These are phyloP conservation scores for Aspergillus steynii DNA, from an alignment of 495 filamentous ascomycete species.

Conservation along the genomic window DNA sequence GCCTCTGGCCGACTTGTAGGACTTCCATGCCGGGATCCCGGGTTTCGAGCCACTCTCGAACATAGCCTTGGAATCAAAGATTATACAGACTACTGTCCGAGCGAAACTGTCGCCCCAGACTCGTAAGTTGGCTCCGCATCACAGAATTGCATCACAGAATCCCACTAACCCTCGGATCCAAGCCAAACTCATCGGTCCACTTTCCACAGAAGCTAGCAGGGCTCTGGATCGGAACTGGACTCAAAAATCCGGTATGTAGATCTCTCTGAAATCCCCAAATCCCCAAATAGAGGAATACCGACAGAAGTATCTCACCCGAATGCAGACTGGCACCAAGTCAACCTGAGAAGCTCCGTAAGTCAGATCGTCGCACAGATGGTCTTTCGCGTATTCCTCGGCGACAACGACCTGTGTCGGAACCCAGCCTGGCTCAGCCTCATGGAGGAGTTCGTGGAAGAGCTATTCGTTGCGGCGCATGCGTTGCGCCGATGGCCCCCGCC, in stretches of 20 bases:
- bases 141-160: not conserved
- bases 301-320: not conserved
- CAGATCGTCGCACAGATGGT: not conserved
- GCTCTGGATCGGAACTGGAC: slow-evolving; percentile 1
- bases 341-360: not conserved
- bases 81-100: not conserved
- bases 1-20: not conserved
- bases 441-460: not conserved
- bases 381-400: not conserved
- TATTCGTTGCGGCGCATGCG: not conserved
- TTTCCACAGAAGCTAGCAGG: not conserved
- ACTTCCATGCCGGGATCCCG: not conserved
- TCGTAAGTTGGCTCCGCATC: not conserved
- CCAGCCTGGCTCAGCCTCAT: not conserved
- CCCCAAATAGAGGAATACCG: not conserved
- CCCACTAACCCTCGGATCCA: not conserved
- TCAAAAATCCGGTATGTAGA: slow-evolving; percentile 1
- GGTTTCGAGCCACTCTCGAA: slow-evolving; percentile 3
- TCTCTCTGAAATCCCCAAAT: not conserved
- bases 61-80: not conserved
- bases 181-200: not conserved
- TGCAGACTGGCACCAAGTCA: slow-evolving; percentile 4
- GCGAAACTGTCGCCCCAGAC: not conserved
- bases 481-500: not conserved
- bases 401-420: not conserved